Conservation (phyloP, 768 basidiomycete species). For the Tulasnella sp. region DNA sequence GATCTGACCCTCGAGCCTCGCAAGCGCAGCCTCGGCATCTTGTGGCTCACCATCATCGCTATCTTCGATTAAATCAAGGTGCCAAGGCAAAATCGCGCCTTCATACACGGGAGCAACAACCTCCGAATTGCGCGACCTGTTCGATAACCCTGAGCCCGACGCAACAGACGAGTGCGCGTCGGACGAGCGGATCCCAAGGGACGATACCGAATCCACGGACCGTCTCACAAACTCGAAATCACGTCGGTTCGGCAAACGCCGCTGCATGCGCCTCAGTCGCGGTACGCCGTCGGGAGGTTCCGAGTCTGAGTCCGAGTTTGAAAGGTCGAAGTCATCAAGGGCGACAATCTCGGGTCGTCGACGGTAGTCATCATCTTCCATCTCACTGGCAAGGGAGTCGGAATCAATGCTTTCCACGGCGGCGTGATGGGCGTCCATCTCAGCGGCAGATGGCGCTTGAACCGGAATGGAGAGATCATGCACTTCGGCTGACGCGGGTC, state of each 20-base stretch:
- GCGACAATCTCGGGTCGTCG: constrained; percentile 54
- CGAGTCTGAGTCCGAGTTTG: constrained; percentile 48
- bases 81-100: constrained; percentile 46
- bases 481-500: not conserved
- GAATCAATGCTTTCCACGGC: not conserved
- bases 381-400: not conserved
- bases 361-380: constrained; percentile 9
- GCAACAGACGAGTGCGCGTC: constrained; percentile 15
- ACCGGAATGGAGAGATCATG: not conserved
- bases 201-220: constrained; percentile 61
- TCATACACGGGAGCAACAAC: not conserved
- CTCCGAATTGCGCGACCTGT: not conserved
- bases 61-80: constrained; percentile 39
- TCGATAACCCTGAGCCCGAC: constrained; percentile 6
- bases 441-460: constrained; percentile 5
- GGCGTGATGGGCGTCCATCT: constrained; percentile 7
- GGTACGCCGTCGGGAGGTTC: constrained; percentile 32
- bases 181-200: constrained; percentile 45
- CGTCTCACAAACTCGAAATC: constrained; percentile 71
- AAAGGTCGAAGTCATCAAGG: constrained; percentile 69
- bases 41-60: constrained; percentile 44
- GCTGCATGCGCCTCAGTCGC: constrained; percentile 37
- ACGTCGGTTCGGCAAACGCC: constrained; percentile 57
- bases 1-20: constrained; percentile 74
- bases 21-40: constrained; percentile 71